These are phyloP conservation scores for Ganoderma meredithae DNA, from an alignment of 1,284 basidiomycete species.

Conservation along the genomic window DNA sequence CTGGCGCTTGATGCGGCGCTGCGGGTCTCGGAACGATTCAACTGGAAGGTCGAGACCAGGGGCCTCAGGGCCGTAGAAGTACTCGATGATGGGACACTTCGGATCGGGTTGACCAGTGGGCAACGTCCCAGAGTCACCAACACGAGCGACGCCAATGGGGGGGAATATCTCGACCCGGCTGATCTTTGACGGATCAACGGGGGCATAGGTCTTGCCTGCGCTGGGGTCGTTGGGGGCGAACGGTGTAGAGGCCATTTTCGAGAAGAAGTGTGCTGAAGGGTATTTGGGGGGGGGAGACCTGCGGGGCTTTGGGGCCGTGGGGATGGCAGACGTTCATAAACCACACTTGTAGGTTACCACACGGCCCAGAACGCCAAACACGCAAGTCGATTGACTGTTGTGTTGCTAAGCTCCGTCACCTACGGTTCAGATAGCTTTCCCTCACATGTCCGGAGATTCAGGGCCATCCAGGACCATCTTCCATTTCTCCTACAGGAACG, in stretches of 20 bases:
- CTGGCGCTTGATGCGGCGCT: slow-evolving; percentile 33
- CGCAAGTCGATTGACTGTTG: neutral
- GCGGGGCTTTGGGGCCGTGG: neutral
- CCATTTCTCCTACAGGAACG: slow-evolving; percentile 4
- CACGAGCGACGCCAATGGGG: slow-evolving; percentile 38
- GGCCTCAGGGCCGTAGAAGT: slow-evolving; percentile 34
- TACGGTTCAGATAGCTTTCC: neutral
- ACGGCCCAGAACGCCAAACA: neutral
- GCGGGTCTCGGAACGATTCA: slow-evolving; percentile 29
- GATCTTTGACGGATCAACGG: slow-evolving; percentile 23
- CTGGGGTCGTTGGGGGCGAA: slow-evolving; percentile 14
- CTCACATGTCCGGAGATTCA: neutral
- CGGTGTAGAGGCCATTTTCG: neutral
- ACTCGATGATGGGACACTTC: slow-evolving; percentile 24
- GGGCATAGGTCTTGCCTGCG: neutral
- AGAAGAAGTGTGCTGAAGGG: neutral
- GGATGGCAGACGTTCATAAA: neutral
- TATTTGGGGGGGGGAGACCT: neutral
- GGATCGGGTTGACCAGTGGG: slow-evolving; percentile 9
- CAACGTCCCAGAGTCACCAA: slow-evolving; percentile 35
- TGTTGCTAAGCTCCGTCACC: neutral
- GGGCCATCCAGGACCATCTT: neutral
- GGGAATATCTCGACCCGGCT: slow-evolving; percentile 36
- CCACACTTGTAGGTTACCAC: neutral
- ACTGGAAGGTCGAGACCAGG: slow-evolving; percentile 27